These are phyloP conservation scores for Pyrrhoderma lamaoense DNA, from an alignment of 1,284 basidiomycete genomes.

Conservation along the genomic window DNA sequence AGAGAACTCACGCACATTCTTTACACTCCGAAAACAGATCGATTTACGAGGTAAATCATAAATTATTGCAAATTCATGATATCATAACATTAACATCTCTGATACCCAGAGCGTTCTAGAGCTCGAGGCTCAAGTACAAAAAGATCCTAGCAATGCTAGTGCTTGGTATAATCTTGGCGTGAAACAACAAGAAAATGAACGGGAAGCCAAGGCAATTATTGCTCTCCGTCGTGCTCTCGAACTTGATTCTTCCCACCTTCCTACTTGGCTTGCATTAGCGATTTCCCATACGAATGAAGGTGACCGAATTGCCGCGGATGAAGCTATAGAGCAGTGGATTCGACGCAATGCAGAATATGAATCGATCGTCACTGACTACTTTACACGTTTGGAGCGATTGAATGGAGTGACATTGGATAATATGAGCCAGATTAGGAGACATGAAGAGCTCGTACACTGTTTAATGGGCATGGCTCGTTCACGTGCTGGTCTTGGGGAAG, in stretches of 20 bases:
- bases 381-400: constrained; percentile 29
- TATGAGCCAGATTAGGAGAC: constrained; percentile 35
- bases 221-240: constrained; percentile 80
- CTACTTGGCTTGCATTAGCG: constrained; percentile 87
- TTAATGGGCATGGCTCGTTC: constrained; percentile 67
- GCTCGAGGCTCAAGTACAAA: constrained; percentile 86
- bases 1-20: constrained; percentile 47
- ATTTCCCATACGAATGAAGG: constrained; percentile 92
- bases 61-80: background rate
- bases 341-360: constrained; percentile 49
- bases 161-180: constrained; percentile 93
- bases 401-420: constrained; percentile 34
- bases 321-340: constrained; percentile 83
- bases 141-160: constrained; percentile 59
- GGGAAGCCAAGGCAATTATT: constrained; percentile 84
- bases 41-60: constrained; percentile 49
- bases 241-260: constrained; percentile 70
- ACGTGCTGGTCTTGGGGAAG: constrained; percentile 41
- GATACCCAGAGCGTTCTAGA: constrained; percentile 70
- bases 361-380: constrained; percentile 37
- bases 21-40: constrained; percentile 39
- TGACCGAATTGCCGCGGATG: constrained; percentile 64
- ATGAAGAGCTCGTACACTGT: constrained; percentile 39
- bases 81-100: constrained; percentile 2
- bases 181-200: constrained; percentile 97